These are phyloP conservation scores for Flueggea neowawraea DNA, from an alignment of 441 rosid species.

Conservation along the genomic window DNA sequence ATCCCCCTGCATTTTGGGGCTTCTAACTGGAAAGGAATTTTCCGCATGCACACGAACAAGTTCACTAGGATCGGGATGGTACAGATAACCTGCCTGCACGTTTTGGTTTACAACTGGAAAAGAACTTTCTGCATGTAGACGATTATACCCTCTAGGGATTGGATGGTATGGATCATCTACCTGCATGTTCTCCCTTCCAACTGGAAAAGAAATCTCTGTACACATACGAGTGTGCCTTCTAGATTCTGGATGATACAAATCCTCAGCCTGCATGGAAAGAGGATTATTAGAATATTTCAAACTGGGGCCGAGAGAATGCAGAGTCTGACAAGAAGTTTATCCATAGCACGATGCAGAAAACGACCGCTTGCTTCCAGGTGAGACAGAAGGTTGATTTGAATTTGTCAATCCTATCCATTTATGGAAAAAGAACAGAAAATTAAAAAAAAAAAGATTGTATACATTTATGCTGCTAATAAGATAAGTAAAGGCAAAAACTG, in stretches of 20 bases:
- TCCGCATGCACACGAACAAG: no score
- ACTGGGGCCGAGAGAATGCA: no score
- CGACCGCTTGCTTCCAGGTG: constrained; percentile 21
- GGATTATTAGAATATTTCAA: no score
- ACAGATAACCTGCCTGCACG: no score
- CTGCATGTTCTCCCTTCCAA: no score
- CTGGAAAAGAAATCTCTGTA: no score
- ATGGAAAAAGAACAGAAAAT: neutral
- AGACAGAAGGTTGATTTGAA: constrained; percentile 1
- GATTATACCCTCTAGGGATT: constrained; percentile 20
- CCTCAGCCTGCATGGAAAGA: no score
- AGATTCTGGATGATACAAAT: no score
- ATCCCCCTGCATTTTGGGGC: no score
- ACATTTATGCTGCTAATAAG: neutral
- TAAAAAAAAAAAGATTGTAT: neutral
- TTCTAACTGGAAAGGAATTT: no score
- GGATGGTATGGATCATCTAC: neutral
- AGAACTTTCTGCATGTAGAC: constrained; percentile 14
- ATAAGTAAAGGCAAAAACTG: neutral
- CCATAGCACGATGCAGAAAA: constrained; percentile 13
- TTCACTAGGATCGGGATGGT: no score
- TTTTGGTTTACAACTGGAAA: neutral
- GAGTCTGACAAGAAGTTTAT: neutral
- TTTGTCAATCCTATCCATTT: constrained; percentile 6
- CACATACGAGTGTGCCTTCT: no score